Percentiles rank a stretch among this genome's conserved stretches.
phyloP scores from a whole-genome alignment of 2,329 filamentous ascomycete genomes.

The Orbilia brochopaga region DNA sequence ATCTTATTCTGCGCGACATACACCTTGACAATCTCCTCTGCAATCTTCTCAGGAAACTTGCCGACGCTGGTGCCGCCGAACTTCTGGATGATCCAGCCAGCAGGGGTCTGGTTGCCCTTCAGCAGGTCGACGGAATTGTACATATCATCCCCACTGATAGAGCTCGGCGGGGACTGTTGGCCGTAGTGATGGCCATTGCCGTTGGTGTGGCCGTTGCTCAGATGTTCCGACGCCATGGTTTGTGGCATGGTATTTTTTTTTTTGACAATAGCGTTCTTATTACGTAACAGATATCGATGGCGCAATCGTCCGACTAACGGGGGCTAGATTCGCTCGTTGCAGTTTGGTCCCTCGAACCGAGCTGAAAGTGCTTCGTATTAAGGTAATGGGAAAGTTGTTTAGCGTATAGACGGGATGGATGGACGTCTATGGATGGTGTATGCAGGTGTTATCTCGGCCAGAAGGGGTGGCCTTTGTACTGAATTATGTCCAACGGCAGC shows the following conservation, averaged over 20 bases:
- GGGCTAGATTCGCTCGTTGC: slow-evolving; percentile 7
- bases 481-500: slow-evolving; percentile 47
- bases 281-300: slow-evolving; percentile 51
- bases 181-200: background rate
- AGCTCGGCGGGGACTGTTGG: slow-evolving; percentile 40
- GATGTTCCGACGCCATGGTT: slow-evolving; percentile 28
- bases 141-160: slow-evolving; percentile 43
- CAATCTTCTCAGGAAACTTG: slow-evolving; percentile 82
- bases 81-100: slow-evolving; percentile 84
- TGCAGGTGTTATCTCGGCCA: slow-evolving; percentile 46
- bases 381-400: background rate
- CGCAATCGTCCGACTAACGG: slow-evolving; percentile 24
- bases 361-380: too few relatives aligned
- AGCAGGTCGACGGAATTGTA: slow-evolving; percentile 46
- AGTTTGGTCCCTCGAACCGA: background rate
- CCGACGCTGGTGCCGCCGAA: slow-evolving; percentile 95
- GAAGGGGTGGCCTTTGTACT: slow-evolving; percentile 50
- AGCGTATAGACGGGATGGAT: background rate
- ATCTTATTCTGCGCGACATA: slow-evolving; percentile 73
- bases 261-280: slow-evolving; percentile 2
- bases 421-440: background rate
- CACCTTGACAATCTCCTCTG: slow-evolving; percentile 70
- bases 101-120: slow-evolving; percentile 33
- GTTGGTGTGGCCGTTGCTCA: slow-evolving; percentile 21
- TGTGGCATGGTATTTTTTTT: background rate